Evolutionary conservation across 1,139 yeast genomes (phyloP).

Genomic region (Tardiomyces digboiensis): DNA sequence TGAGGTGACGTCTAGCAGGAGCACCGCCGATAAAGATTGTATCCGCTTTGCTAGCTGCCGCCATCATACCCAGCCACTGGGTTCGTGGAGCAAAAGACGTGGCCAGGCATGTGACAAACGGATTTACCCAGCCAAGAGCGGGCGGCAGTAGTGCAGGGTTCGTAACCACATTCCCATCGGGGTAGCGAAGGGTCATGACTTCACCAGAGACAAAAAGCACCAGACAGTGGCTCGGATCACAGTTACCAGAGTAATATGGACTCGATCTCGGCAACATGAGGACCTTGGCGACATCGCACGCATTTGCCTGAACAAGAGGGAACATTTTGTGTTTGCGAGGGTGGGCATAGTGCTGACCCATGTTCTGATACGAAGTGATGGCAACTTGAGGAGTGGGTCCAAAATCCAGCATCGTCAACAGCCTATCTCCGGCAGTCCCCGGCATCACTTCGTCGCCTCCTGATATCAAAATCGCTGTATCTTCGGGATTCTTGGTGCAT

Average conservation of each 20-base stretch:
- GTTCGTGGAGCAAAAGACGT: constrained; percentile 50
- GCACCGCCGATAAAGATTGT: constrained; percentile 64
- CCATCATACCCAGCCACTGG: constrained; percentile 71
- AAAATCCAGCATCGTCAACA: constrained; percentile 59
- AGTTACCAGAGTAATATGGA: constrained; percentile 36
- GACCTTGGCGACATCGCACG: constrained; percentile 35
- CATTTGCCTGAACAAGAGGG: constrained; percentile 37
- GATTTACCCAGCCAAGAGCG: constrained; percentile 66
- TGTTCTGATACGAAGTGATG: constrained; percentile 72
- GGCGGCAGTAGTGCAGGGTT: constrained; percentile 67
- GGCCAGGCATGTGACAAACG: constrained; percentile 49
- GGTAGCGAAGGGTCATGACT: constrained; percentile 40
- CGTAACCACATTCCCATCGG: constrained; percentile 45
- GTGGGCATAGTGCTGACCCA: constrained; percentile 63
- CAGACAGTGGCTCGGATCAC: constrained; percentile 43
- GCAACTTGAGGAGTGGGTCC: constrained; percentile 76
- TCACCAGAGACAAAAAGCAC: constrained; percentile 53
- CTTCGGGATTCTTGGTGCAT: constrained; percentile 34
- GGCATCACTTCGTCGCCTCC: constrained; percentile 48
- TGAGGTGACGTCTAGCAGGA: constrained; percentile 45
- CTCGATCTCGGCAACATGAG: constrained; percentile 38
- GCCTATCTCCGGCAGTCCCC: constrained; percentile 35
- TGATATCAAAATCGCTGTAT: constrained; percentile 59
- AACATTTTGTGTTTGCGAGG: constrained; percentile 51
- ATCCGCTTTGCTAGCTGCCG: constrained; percentile 28